Conservation (phyloP, 441 rosid species). For the Populus tomentosa region DNA sequence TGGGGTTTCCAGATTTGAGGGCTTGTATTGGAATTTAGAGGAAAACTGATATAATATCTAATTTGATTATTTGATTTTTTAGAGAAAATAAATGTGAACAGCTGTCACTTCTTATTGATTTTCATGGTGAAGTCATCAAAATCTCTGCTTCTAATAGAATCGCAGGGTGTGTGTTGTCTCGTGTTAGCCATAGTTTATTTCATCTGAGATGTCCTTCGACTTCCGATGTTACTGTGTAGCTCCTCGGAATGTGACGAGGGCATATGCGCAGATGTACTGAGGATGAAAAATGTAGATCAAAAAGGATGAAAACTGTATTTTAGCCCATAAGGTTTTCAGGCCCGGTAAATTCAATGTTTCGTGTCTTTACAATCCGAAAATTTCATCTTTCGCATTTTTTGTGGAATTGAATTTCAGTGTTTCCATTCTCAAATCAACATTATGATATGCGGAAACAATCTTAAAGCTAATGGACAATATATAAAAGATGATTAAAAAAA, state of each 20-base stretch:
- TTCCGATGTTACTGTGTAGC: no score
- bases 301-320: no score
- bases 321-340: no score
- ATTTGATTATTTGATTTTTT: not conserved
- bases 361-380: no score
- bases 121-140: not conserved
- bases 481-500: no score
- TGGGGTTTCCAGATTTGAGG: not conserved
- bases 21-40: not conserved
- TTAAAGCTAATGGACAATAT: no score
- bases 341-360: no score
- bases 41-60: not conserved
- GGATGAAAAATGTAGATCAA: no score
- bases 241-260: not conserved
- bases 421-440: no score
- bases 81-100: not conserved
- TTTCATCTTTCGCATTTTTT: no score
- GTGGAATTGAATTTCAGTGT: no score
- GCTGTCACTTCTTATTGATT: not conserved
- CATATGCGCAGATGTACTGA: not conserved
- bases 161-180: not conserved
- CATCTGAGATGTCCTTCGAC: not conserved
- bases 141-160: not conserved
- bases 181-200: not conserved
- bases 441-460: no score